Percentiles rank a stretch among this genome's conserved stretches.
Conservation (phyloP, 495 filamentous ascomycete genomes). For the Xylaria palmicola region DNA sequence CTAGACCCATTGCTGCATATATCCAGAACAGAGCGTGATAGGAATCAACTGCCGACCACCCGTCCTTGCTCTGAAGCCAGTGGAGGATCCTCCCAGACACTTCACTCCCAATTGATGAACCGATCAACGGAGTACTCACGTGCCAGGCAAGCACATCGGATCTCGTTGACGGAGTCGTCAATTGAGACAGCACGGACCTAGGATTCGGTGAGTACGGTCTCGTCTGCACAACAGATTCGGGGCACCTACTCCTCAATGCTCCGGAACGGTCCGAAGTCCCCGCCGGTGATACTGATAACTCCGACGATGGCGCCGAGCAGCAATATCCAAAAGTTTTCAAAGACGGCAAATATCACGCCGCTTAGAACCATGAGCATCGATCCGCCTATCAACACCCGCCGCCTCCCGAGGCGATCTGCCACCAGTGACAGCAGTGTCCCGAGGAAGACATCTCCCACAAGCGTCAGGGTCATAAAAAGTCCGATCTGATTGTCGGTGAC, state of each 20-base stretch:
- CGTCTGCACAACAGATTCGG: neutral
- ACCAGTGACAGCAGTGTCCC: conserved; percentile 73
- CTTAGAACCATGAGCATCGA: conserved; percentile 66
- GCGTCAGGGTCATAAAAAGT: conserved; percentile 83
- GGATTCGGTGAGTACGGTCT: conserved; percentile 4
- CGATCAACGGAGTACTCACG: conserved; percentile 54
- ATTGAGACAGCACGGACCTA: conserved; percentile 67
- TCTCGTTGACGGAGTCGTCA: conserved; percentile 59
- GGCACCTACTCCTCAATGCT: conserved; percentile 69
- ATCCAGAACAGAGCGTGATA: conserved; percentile 69
- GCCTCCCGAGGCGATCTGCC: conserved; percentile 71
- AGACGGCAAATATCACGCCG: conserved; percentile 66
- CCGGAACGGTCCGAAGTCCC: conserved; percentile 78
- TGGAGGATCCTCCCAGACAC: conserved; percentile 65
- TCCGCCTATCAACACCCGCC: conserved; percentile 65
- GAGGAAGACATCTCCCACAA: conserved; percentile 76
- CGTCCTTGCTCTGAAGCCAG: conserved; percentile 44
- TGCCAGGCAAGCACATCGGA: conserved; percentile 85
- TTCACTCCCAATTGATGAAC: conserved; percentile 64
- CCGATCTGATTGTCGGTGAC: conserved; percentile 73
- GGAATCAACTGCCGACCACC: conserved; percentile 56
- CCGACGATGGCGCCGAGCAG: conserved; percentile 73
- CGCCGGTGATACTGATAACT: conserved; percentile 79
- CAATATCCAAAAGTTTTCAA: conserved; percentile 71
- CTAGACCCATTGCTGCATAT: conserved; percentile 64